Conservation (phyloP, 139 green algal species). For the Raphidocelis subcapitata region DNA sequence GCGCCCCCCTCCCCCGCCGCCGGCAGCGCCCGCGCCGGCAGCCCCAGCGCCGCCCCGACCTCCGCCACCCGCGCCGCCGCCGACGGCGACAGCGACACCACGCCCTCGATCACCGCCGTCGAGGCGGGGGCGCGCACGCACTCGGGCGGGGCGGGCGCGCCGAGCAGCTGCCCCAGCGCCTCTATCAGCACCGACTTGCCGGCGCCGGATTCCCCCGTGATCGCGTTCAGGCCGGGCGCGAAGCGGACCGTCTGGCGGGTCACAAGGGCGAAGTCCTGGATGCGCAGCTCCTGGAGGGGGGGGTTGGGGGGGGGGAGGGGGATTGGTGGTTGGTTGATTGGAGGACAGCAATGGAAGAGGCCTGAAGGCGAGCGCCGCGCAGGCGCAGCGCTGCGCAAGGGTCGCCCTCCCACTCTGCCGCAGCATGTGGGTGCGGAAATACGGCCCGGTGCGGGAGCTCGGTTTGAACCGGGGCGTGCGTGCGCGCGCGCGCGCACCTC, state of each 20-base stretch:
- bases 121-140: conserved; percentile 64
- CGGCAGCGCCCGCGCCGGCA: conserved; percentile 34
- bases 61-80: conserved; percentile 5
- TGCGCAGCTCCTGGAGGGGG: conserved; percentile 27
- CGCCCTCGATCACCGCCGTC: conserved; percentile 58
- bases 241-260: conserved; percentile 61
- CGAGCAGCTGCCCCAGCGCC: conserved; percentile 70
- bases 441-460: too few relatives aligned
- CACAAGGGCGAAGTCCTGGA: conserved; percentile 86
- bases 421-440: too few relatives aligned
- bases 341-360: too few relatives aligned
- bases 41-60: conserved; percentile 32
- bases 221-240: conserved; percentile 78
- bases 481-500: too few relatives aligned
- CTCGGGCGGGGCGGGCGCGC: conserved; percentile 51
- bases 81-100: conserved; percentile 41
- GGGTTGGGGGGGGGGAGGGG: background rate
- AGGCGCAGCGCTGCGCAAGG: too few relatives aligned
- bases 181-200: conserved; percentile 88
- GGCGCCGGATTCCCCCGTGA: conserved; percentile 81
- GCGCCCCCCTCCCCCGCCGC: background rate
- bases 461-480: too few relatives aligned
- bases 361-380: too few relatives aligned
- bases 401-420: too few relatives aligned
- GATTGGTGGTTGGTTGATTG: conserved; percentile 1